Evolutionary conservation across 2,329 filamentous ascomycete genomes (phyloP).

Genomic region (Aspergillus viridinutans): DNA sequence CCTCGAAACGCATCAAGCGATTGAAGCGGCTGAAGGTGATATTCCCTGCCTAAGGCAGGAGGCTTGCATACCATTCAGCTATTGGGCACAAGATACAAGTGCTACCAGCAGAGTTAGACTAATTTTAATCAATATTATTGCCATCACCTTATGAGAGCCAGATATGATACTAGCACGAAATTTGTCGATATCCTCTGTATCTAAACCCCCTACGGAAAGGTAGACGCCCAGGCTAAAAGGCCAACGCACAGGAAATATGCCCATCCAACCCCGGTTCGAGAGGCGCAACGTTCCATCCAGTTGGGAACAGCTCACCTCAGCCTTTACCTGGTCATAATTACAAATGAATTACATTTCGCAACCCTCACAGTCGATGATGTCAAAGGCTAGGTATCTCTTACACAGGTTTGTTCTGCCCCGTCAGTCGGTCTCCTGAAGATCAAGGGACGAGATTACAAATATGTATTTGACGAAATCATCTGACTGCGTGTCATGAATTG

Average conservation of each 20-base stretch:
- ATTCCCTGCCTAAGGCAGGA: conserved; percentile 3
- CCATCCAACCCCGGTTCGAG: conserved; percentile 11
- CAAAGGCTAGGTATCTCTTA: neutral
- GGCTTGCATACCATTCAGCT: neutral
- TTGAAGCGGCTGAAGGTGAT: conserved; percentile 15
- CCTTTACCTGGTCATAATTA: conserved; percentile 4
- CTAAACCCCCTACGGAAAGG: neutral
- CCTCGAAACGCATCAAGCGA: conserved; percentile 31
- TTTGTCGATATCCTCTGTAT: neutral
- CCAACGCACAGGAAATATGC: neutral
- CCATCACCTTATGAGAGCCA: neutral
- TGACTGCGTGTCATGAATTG: neutral
- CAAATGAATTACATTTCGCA: neutral
- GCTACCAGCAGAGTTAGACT: neutral
- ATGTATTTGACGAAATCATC: neutral
- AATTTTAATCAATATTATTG: neutral
- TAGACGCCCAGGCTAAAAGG: neutral
- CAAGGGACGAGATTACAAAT: conserved; percentile 3
- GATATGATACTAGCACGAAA: neutral
- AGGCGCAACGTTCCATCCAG: conserved; percentile 27
- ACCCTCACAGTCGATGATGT: neutral
- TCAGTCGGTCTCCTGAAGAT: conserved; percentile 25
- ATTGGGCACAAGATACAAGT: neutral
- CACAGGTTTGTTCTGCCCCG: neutral
- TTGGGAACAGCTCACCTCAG: conserved; percentile 14